Base-by-base conservation (phyloP, 1,139 yeast species). In the Kurtzmaniella quercitrusa region DNA sequence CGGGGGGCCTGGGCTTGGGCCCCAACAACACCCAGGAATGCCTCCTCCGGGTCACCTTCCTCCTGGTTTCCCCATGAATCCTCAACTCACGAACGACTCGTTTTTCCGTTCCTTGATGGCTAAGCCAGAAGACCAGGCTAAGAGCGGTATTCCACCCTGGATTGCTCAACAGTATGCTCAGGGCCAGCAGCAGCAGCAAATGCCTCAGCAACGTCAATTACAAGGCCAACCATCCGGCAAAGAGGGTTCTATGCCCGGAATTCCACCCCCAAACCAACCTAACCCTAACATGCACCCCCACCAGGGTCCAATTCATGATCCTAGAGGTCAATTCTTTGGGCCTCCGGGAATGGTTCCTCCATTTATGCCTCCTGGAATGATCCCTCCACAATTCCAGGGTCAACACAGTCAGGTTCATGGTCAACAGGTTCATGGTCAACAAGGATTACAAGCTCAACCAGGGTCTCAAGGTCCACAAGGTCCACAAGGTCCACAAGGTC, bases 71-170 rank as follows among this genome's bases (percentile, higher is more conserved):
- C 47, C 39, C 14, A 21, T 15, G 38, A 19, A 18, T 36, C 15
- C 23, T 12, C 38, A 36, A 14, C 43, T 23, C 21, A 54, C 57
- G 21, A 75, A 76, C 50, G 82, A 78, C 48, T 63, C 75, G 5
- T 80, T 80, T 50, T 78, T 80, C 57, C 67, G 74, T 66, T 76
- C 84, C 0, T 62, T 80, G 45, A 59, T 79, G 55, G 66, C 64
- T 40, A 78, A 73, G 52, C 34, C 39, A 3, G 39, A 37, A 14
- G 39, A n/a, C 2, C 19, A 37, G 33, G 12, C 63, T 41, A 65
- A 58, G 39, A 48, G 41, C 21, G 51, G 48, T 34, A 47, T 55
- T 8, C 65, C 64, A 16, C 67, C 63, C 21, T 61, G 66, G 66
- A 52, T 58, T 56, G 18, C 16, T 14, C 36, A 31, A 9, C 36